Percentiles rank a stretch among this genome's conserved stretches.
Conservation (phyloP, 2,329 filamentous ascomycete genomes). For the Alternaria novae-zelandiae region DNA sequence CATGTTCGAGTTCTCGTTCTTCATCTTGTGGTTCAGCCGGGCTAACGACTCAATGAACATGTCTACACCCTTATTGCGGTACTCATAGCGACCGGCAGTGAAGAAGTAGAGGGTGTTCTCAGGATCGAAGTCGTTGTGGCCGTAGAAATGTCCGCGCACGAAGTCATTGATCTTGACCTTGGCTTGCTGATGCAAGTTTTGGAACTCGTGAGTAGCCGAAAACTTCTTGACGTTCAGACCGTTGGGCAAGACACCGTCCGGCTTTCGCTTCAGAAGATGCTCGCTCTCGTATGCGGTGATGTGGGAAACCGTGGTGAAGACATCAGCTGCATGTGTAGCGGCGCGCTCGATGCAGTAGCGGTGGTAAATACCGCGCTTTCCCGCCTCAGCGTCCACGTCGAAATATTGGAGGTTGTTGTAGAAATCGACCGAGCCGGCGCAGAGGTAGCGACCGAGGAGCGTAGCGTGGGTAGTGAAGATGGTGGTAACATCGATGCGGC, state of each 20-base stretch:
- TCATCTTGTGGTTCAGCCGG: conserved; percentile 91
- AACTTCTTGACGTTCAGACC: conserved; percentile 99
- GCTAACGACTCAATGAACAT: conserved; percentile 99
- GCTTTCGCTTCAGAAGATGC: conserved; percentile 95
- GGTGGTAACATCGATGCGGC: conserved; percentile 93
- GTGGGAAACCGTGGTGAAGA: conserved; percentile 98
- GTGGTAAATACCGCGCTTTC: conserved; percentile 98
- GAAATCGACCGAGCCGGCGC: conserved; percentile 96
- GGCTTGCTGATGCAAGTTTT: conserved; percentile 94
- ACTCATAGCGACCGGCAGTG: conserved; percentile 96
- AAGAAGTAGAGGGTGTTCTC: conserved; percentile 99
- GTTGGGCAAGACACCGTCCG: conserved; percentile 94
- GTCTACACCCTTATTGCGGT: conserved; percentile 97
- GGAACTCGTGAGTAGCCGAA: conserved; percentile 97
- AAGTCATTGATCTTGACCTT: conserved; percentile 99
- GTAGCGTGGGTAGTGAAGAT: conserved; percentile 99
- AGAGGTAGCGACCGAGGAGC: conserved; percentile 91
- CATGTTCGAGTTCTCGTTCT: conserved; percentile 81
- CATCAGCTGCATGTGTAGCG: conserved; percentile 88
- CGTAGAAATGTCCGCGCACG: conserved; percentile 96
- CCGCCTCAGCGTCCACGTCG: conserved; percentile 94
- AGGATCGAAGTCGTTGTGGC: conserved; percentile 94
- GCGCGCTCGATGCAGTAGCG: conserved; percentile 97
- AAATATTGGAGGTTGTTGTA: conserved; percentile 99
- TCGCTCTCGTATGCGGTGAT: conserved; percentile 99